Evolutionary conservation across 352 stramenopile species (phyloP).

Genomic region (Phytopythium vexans): DNA sequence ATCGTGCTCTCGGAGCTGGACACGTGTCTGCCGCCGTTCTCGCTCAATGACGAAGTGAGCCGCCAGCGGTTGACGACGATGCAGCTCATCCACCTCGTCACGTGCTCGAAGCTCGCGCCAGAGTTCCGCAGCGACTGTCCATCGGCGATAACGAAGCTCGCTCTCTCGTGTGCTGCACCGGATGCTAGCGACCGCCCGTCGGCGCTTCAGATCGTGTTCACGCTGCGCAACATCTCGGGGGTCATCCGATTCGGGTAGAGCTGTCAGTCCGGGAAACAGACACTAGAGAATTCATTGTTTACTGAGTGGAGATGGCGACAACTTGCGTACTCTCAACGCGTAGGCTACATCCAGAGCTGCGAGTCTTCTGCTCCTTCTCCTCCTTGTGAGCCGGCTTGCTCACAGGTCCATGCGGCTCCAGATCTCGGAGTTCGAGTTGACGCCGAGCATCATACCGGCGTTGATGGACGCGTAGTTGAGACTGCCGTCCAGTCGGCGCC

Average conservation of each 20-base stretch:
- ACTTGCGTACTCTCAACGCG: no score
- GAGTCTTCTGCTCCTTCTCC: no score
- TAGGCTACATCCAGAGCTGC: no score
- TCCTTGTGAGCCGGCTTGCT: no score
- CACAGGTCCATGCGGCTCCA: no score
- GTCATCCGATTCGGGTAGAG: slow-evolving; percentile 5
- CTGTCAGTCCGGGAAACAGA: no score
- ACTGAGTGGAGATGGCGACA: no score
- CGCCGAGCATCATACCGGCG: no score
- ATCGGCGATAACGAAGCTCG: slow-evolving; percentile 26
- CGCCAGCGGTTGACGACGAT: slow-evolving; percentile 38
- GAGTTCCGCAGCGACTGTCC: slow-evolving; percentile 37
- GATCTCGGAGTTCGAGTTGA: no score
- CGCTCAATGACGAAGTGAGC: slow-evolving; percentile 43
- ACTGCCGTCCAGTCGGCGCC: no score
- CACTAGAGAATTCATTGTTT: no score
- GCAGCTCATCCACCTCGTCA: slow-evolving; percentile 56
- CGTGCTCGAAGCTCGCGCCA: slow-evolving; percentile 36
- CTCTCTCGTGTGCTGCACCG: slow-evolving; percentile 25
- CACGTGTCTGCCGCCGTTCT: slow-evolving; percentile 52
- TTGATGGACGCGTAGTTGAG: no score
- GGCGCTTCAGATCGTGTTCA: slow-evolving; percentile 49
- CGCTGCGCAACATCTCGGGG: slow-evolving; percentile 29
- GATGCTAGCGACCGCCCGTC: slow-evolving; percentile 34
- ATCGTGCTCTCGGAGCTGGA: slow-evolving; percentile 65